These are phyloP conservation scores for Lycium barbarum DNA, from an alignment of 257 asterid genomes.

Conservation along the genomic window DNA sequence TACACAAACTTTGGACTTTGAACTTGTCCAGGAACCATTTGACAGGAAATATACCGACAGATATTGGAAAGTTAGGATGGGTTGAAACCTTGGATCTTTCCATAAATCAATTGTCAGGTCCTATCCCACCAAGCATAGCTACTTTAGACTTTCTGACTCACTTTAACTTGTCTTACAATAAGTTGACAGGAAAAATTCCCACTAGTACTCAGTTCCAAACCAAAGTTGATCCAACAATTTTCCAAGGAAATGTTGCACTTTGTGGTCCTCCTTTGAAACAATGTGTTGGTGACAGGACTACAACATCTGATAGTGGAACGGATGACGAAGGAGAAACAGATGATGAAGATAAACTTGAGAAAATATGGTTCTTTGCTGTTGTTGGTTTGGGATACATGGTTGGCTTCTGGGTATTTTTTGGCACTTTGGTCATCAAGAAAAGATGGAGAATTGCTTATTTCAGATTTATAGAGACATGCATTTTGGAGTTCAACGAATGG, in stretches of 20 bases:
- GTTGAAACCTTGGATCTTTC: conserved; percentile 45
- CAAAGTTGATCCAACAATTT: too few species aligned
- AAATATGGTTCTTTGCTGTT: too few species aligned
- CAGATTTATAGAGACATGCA: not conserved
- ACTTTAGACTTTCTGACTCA: conserved; percentile 42
- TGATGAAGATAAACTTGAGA: too few species aligned
- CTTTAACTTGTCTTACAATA: conserved; percentile 46
- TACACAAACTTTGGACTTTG: conserved; percentile 40
- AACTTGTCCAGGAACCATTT: conserved; percentile 45
- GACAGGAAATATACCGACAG: conserved; percentile 39
- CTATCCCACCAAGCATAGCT: conserved; percentile 40
- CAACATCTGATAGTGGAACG: too few species aligned
- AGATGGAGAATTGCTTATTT: not conserved
- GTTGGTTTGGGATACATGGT: too few species aligned
- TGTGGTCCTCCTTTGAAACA: too few species aligned
- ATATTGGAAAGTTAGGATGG: conserved; percentile 31
- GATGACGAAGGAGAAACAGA: too few species aligned
- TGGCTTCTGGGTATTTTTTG: too few species aligned
- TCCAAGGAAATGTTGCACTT: too few species aligned
- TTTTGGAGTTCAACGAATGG: not conserved
- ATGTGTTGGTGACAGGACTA: too few species aligned
- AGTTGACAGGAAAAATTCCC: conserved; percentile 51
- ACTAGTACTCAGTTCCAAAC: not conserved
- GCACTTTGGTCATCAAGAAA: too few species aligned
- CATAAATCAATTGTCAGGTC: conserved; percentile 37